Percentiles rank a stretch among this genome's conserved stretches.
Conservation (phyloP, 192 early-diverging fungal genomes). For the Gryganskiella cystojenkinii region DNA sequence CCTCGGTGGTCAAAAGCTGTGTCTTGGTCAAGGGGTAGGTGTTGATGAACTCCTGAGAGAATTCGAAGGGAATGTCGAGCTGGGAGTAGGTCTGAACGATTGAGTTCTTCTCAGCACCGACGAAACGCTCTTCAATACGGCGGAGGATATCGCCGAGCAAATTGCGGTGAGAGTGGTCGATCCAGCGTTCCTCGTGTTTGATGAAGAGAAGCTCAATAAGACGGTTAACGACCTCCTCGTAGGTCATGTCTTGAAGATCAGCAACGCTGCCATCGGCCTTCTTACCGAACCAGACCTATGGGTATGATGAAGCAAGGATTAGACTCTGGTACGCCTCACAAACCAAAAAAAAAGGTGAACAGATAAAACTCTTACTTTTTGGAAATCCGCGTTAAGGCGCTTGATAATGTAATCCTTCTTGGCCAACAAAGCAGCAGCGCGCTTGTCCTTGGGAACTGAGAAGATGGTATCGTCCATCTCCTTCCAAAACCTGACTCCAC, state of each 20-base stretch:
- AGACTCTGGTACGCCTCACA: neutral
- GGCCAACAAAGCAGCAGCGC: slow-evolving; percentile 71
- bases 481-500: slow-evolving; percentile 80
- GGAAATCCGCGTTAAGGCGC: slow-evolving; percentile 88
- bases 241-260: slow-evolving; percentile 95
- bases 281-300: slow-evolving; percentile 88
- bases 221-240: slow-evolving; percentile 85
- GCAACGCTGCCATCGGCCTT: slow-evolving; percentile 79
- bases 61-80: slow-evolving; percentile 71
- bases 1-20: slow-evolving; percentile 86
- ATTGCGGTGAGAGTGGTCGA: slow-evolving; percentile 75
- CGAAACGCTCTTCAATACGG: slow-evolving; percentile 91
- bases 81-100: slow-evolving; percentile 71
- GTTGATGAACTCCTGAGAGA: slow-evolving; percentile 75
- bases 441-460: slow-evolving; percentile 85
- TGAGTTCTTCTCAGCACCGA: slow-evolving; percentile 62
- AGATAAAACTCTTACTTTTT: slow-evolving; percentile 62
- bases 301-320: neutral
- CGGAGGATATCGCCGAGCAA: slow-evolving; percentile 83
- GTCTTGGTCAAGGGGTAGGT: slow-evolving; percentile 72
- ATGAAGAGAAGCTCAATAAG: slow-evolving; percentile 86
- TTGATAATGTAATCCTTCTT: slow-evolving; percentile 91
- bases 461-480: slow-evolving; percentile 88
- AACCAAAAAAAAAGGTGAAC: neutral
- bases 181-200: slow-evolving; percentile 80